These are phyloP conservation scores for Xylaria telfairii DNA, from an alignment of 495 filamentous ascomycete genomes.

Conservation along the genomic window DNA sequence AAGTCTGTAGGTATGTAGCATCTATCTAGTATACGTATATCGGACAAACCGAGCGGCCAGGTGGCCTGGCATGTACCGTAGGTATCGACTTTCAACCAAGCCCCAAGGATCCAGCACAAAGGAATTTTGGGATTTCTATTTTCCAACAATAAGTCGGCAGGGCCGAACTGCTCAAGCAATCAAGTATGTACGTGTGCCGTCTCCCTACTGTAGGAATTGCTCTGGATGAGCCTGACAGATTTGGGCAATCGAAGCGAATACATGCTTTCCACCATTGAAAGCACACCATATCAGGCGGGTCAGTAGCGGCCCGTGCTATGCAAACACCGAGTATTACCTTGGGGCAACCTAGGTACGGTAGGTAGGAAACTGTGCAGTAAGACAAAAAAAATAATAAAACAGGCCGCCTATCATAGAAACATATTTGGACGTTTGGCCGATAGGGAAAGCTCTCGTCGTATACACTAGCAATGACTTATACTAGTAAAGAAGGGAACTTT, in stretches of 20 bases:
- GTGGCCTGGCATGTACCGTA: neutral
- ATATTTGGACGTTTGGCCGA: neutral
- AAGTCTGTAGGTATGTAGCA: neutral
- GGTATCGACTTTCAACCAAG: neutral
- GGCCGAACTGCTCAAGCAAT: neutral
- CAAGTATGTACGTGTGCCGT: neutral
- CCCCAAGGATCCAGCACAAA: neutral
- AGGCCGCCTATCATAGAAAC: neutral
- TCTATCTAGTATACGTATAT: neutral
- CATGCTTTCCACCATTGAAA: neutral
- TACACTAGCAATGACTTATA: neutral
- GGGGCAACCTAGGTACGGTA: neutral
- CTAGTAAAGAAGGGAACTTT: neutral
- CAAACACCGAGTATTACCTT: constrained; percentile 19
- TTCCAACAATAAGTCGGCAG: constrained; percentile 14
- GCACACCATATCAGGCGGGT: neutral
- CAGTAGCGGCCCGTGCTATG: constrained; percentile 10
- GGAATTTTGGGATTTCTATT: constrained; percentile 1
- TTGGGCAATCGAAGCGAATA: constrained; percentile 29
- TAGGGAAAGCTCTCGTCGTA: neutral
- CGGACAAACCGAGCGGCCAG: constrained; percentile 6
- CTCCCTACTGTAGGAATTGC: neutral
- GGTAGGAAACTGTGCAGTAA: neutral
- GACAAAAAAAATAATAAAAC: no score
- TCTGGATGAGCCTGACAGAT: constrained; percentile 2